Base-by-base conservation (phyloP, 495 filamentous ascomycete genomes). In the Margaritispora aquatica region DNA sequence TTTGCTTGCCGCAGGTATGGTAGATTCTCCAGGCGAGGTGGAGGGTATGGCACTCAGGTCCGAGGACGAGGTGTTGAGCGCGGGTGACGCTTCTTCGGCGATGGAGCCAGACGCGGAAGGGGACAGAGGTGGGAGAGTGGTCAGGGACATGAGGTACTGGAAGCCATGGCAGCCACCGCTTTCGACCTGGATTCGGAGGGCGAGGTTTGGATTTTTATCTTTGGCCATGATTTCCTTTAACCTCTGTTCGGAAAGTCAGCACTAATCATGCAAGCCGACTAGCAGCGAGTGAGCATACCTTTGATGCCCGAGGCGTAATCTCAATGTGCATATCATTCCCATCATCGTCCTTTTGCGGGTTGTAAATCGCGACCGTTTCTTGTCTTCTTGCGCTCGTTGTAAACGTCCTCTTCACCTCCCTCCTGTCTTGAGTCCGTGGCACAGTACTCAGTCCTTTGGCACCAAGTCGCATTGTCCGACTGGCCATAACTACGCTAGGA, bases 151-250 rank as follows among this genome's bases (percentile, higher is more conserved):
- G 26, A 95, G 78, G 67, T 97, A 98, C 71, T 98, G 94, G 74
- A 98, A 97, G 20, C 94, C 94, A 74, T 98, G 95, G 72, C 94
- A 98, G 34, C 94, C 94, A 59, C 94, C 94, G 49, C 83, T 87
- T 60, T 94, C 89, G 26, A 98, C 92, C 41, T 89, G 87, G 65
- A 98, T 87, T 46, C 94, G 89, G 19, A 98, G 83, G 10, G 89
- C 87, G 34, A 96, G 82, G 66, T 86, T 75, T 2, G 92, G 89
- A 73, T 96, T 95, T 48, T 77, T 73, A 71, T 95, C 88, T 62
- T 84, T 85, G 19, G 74, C 68, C 74, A 84, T 82, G 59, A 91
- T 86, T 55, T 83, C 70, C 62, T 85, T 78, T 52, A 98, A 84
- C 27, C 93, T 88, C 65, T 67, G 44, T 21, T n/a, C n/a, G n/a